Conservation (phyloP, 768 basidiomycete genomes). For the Hygrophoropsis aurantiaca region DNA sequence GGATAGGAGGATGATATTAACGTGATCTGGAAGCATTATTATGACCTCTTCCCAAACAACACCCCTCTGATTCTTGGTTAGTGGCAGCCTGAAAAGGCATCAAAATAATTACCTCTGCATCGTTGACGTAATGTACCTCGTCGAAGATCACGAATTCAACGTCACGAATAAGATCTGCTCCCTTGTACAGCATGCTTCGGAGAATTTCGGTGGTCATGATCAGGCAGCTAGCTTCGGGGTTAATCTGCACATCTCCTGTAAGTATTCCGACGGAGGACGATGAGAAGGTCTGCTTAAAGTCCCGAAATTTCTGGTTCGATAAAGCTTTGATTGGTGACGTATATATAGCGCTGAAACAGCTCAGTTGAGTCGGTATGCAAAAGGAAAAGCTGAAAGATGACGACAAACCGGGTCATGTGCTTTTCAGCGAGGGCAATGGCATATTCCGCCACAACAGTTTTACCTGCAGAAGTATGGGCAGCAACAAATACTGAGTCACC, state of each 20-base stretch:
- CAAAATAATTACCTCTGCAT: constrained; percentile 74
- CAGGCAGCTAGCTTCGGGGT: constrained; percentile 94
- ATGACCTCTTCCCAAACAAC: constrained; percentile 99
- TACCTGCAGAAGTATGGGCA: constrained; percentile 98
- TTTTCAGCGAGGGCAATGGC: constrained; percentile 95
- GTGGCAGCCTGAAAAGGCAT: neutral
- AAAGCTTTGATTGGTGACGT: constrained; percentile 98
- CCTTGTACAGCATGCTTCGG: constrained; percentile 97
- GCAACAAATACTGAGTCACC: constrained; percentile 99
- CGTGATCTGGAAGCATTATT: constrained; percentile 98
- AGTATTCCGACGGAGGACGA: constrained; percentile 90
- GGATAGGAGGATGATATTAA: constrained; percentile 94
- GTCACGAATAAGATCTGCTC: constrained; percentile 96
- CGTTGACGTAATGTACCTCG: constrained; percentile 99
- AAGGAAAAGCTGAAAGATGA: constrained; percentile 11
- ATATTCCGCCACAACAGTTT: constrained; percentile 99
- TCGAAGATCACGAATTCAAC: constrained; percentile 99
- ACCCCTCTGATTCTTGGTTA: constrained; percentile 55
- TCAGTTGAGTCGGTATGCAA: neutral
- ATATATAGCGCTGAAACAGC: constrained; percentile 79
- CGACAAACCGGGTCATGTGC: constrained; percentile 92
- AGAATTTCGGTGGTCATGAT: constrained; percentile 99
- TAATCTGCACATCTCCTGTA: constrained; percentile 99
- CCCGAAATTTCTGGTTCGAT: constrained; percentile 98
- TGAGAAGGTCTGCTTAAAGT: constrained; percentile 96